Evolutionary conservation across 202 grass and related monocot species (phyloP), one percentile per base, ranked within the genome.

Genomic region (Digitaria exilis): DNA sequence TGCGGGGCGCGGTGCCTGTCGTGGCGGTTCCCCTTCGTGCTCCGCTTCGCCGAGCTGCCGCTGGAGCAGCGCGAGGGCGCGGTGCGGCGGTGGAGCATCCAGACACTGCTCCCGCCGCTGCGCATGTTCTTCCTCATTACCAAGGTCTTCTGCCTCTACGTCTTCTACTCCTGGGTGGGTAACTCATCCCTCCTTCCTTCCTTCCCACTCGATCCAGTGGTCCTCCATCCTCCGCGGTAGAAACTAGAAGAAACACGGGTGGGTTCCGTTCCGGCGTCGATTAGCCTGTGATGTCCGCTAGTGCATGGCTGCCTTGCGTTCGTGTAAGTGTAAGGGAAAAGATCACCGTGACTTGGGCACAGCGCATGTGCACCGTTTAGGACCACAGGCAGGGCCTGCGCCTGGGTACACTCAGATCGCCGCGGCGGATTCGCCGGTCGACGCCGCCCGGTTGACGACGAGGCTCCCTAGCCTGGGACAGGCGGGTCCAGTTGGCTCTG

Each of bases 91-190:
- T 98, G 96, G 96, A 96, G 70, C 83, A 70, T 87, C 24, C 81
- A 86, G 83, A 94, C 64, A 12, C 9, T 77, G 31, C 67, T 96
- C 84, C 83, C 39, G 45, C 88, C 83, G 56, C 87, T 98, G 39
- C 94, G 96, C 57, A 42, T 93, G 64, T 87, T 92, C 71, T 98
- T 98, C 66, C 18, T 89, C 37, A 9, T 91, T 30, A 34, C 85
- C 87, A 98, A 98, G 75, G 54, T 90, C 65, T 87, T 84, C 67
- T 93, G 87, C 86, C 77, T 87, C 73, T 85, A 78, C 87, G 80
- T 71, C 87, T 98, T 98, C 89, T 98, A 94, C 91, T 87, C 93
- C 18, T 26, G 80, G 93, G 96, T 98, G 89, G 71, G n/a, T n/a
- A n/a, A n/a, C n/a, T n/a, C n/a, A n/a, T n/a, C n/a, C 9, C 35